These are phyloP conservation scores for Ustilago sp. DNA, from an alignment of 1,284 basidiomycete genomes.

Conservation along the genomic window DNA sequence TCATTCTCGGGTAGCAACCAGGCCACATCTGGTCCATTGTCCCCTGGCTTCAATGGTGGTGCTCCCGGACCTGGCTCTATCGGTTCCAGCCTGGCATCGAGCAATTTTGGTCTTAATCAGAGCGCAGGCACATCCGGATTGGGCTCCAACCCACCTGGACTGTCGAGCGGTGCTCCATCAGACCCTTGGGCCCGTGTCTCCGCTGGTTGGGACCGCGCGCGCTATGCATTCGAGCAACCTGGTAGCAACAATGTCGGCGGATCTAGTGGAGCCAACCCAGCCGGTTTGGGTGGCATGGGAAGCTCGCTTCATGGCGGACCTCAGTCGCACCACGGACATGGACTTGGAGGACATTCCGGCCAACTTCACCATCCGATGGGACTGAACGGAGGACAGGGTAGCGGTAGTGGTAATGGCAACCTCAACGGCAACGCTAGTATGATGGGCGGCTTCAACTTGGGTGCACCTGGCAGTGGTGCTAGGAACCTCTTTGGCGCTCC, in stretches of 20 bases:
- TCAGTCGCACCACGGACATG: slow-evolving; percentile 24
- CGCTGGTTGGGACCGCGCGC: slow-evolving; percentile 64
- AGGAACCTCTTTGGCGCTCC: slow-evolving; percentile 49
- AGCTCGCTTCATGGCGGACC: slow-evolving; percentile 25
- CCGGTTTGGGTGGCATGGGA: slow-evolving; percentile 22
- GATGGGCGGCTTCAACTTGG: slow-evolving; percentile 38
- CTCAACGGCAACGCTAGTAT: slow-evolving; percentile 17
- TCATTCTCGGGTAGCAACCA: slow-evolving; percentile 45
- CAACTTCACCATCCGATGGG: slow-evolving; percentile 29
- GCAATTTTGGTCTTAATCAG: slow-evolving; percentile 32
- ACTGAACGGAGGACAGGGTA: neutral
- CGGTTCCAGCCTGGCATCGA: slow-evolving; percentile 22
- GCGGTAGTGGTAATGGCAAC: slow-evolving; percentile 13
- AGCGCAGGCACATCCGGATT: slow-evolving; percentile 22
- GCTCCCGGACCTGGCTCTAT: slow-evolving; percentile 37
- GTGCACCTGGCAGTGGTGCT: slow-evolving; percentile 34
- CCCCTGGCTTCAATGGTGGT: slow-evolving; percentile 36
- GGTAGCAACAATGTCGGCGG: slow-evolving; percentile 23
- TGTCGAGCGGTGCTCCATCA: slow-evolving; percentile 27
- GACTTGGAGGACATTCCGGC: slow-evolving; percentile 18
- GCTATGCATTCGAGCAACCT: slow-evolving; percentile 65
- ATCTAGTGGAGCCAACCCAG: slow-evolving; percentile 16
- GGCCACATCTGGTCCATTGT: slow-evolving; percentile 40
- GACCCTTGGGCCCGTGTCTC: slow-evolving; percentile 55
- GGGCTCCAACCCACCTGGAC: slow-evolving; percentile 22